These are phyloP conservation scores for Dalbergia cochinchinensis DNA, from an alignment of 306 rosid genomes.

Conservation along the genomic window DNA sequence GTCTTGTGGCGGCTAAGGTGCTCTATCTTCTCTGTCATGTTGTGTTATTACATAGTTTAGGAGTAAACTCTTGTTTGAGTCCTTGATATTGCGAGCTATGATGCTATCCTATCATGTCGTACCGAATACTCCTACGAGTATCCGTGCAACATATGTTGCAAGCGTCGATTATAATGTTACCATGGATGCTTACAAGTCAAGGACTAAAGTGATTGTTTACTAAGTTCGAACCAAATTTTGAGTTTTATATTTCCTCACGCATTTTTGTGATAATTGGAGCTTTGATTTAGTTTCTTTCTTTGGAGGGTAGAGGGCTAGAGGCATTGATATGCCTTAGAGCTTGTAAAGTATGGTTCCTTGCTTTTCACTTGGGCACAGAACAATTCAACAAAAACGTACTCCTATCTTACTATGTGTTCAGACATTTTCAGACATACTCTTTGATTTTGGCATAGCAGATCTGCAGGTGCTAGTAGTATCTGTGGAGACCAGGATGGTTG, in stretches of 20 bases:
- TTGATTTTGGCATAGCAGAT: not conserved
- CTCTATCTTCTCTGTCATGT: constrained; percentile 17
- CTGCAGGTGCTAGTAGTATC: constrained; percentile 10
- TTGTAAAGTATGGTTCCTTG: constrained; percentile 1
- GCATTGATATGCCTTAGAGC: constrained; percentile 17
- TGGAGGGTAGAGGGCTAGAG: constrained; percentile 14
- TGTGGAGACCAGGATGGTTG: not conserved
- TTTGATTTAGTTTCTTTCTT: not conserved
- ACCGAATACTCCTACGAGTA: no score
- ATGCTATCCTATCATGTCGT: no score
- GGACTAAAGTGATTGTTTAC: no score
- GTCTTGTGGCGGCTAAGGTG: constrained; percentile 90
- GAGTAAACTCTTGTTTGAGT: no score
- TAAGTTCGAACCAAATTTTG: not conserved
- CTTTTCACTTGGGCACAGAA: not conserved
- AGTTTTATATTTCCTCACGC: not conserved
- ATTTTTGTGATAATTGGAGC: constrained; percentile 1
- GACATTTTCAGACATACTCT: constrained; percentile 4
- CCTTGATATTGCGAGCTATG: no score
- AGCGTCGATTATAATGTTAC: no score
- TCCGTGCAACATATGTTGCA: no score
- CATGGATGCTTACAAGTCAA: no score
- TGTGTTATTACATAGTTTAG: not conserved
- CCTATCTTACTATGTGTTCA: not conserved
- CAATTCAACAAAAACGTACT: constrained; percentile 3